Percentiles rank a stretch among this genome's conserved stretches.
These are phyloP conservation scores for Candida maris DNA, from an alignment of 805 yeast genomes.

Conservation along the genomic window DNA sequence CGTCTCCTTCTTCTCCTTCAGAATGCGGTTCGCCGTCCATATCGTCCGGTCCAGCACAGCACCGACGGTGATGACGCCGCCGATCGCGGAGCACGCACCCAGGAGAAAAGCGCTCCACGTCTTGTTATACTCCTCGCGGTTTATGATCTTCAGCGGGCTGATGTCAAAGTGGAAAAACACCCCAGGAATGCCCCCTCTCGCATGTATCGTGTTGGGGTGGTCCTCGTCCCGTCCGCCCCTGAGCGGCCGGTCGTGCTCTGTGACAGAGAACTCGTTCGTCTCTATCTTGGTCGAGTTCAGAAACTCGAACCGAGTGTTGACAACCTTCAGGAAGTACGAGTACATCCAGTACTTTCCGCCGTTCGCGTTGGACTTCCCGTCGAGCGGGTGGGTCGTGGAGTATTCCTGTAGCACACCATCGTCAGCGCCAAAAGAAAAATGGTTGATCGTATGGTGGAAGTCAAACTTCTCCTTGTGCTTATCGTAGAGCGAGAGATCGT, in stretches of 20 bases:
- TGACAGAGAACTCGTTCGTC: conserved; percentile 88
- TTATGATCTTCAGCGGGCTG: conserved; percentile 87
- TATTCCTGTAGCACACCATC: conserved; percentile 29
- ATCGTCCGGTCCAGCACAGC: conserved; percentile 83
- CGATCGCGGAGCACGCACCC: conserved; percentile 83
- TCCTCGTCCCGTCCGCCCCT: conserved; percentile 87
- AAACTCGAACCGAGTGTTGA: conserved; percentile 80
- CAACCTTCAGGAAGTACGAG: conserved; percentile 83
- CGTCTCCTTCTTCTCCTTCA: conserved; percentile 61
- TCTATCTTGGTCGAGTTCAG: conserved; percentile 53
- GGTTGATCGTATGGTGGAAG: conserved; percentile 75
- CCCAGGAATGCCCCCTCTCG: conserved; percentile 89
- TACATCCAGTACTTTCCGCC: conserved; percentile 58
- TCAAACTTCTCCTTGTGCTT: conserved; percentile 55
- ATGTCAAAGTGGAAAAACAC: conserved; percentile 85
- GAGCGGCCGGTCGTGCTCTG: conserved; percentile 82
- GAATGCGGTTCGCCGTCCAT: conserved; percentile 80
- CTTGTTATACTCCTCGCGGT: conserved; percentile 68
- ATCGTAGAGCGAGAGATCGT: conserved; percentile 74
- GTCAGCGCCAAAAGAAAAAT: conserved; percentile 77
- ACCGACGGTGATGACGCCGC: conserved; percentile 92
- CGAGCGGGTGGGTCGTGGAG: conserved; percentile 62
- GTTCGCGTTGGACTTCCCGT: conserved; percentile 41
- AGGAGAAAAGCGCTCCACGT: conserved; percentile 80
- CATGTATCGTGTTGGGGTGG: conserved; percentile 80